phyloP scores from a whole-genome alignment of 768 basidiomycete genomes.

The Suillus discolor region DNA sequence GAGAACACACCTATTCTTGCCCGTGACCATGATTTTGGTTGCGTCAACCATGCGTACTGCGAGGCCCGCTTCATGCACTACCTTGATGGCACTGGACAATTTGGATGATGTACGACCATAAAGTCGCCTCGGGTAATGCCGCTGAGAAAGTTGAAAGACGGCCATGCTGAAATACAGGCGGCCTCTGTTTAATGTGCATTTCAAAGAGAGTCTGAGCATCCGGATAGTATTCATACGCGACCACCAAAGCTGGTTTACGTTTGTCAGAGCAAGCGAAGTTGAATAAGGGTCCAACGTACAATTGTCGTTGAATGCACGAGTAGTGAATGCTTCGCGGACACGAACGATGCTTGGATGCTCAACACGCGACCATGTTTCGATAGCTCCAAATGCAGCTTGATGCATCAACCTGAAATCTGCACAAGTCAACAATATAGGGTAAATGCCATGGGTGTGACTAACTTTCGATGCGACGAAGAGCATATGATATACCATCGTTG shows the following conservation, averaged over 20 bases:
- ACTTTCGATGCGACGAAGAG: slow-evolving; percentile 88
- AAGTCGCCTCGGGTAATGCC: slow-evolving; percentile 68
- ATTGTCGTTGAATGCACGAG: slow-evolving; percentile 87
- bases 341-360: slow-evolving; percentile 84
- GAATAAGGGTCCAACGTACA: slow-evolving; percentile 53
- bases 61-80: slow-evolving; percentile 78
- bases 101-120: slow-evolving; percentile 95
- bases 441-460: slow-evolving; percentile 15
- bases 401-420: slow-evolving; percentile 83
- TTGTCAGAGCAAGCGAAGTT: neutral
- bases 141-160: slow-evolving; percentile 36
- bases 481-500: slow-evolving; percentile 77
- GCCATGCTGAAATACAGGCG: slow-evolving; percentile 38
- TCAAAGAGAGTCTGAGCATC: slow-evolving; percentile 82
- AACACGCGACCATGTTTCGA: slow-evolving; percentile 86
- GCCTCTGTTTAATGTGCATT: slow-evolving; percentile 66
- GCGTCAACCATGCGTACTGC: slow-evolving; percentile 84
- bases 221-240: slow-evolving; percentile 89
- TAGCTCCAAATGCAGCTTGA: slow-evolving; percentile 76
- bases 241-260: slow-evolving; percentile 70
- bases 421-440: slow-evolving; percentile 15
- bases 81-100: slow-evolving; percentile 85
- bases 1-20: slow-evolving; percentile 73
- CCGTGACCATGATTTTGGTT: slow-evolving; percentile 85
- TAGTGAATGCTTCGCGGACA: slow-evolving; percentile 93